Evolutionary conservation across 495 filamentous ascomycete genomes (phyloP).

Genomic region (Podospora bellae-mahoneyi): DNA sequence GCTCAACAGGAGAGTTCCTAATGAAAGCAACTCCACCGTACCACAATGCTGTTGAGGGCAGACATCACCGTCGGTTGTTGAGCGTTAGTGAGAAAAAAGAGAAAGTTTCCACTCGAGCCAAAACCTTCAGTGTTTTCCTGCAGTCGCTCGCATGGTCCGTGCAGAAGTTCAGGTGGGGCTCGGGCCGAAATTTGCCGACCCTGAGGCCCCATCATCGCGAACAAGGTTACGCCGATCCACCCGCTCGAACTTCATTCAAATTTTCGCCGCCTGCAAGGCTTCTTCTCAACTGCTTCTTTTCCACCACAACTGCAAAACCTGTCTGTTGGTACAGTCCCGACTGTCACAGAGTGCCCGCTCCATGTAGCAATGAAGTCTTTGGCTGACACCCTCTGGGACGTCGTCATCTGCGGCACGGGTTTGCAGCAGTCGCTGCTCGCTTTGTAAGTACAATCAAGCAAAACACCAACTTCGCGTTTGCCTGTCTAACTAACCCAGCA

Average conservation of each 20-base stretch:
- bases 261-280: slow-evolving; percentile 29
- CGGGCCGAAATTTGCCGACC: slow-evolving; percentile 26
- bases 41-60: slow-evolving; percentile 38
- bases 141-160: slow-evolving; percentile 13
- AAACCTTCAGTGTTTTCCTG: slow-evolving; percentile 10
- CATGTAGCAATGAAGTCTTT: slow-evolving; percentile 69
- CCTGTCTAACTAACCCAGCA: slow-evolving; percentile 64
- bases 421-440: slow-evolving; percentile 87
- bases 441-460: slow-evolving; percentile 61
- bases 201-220: slow-evolving; percentile 9
- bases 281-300: slow-evolving; percentile 28
- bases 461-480: slow-evolving; percentile 8
- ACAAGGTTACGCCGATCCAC: slow-evolving; percentile 20
- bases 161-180: slow-evolving; percentile 3
- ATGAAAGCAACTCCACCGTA: slow-evolving; percentile 62
- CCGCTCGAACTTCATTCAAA: slow-evolving; percentile 33
- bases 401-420: slow-evolving; percentile 85
- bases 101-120: slow-evolving; percentile 15
- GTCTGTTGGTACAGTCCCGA: slow-evolving; percentile 26
- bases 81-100: slow-evolving; percentile 50
- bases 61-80: slow-evolving; percentile 41
- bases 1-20: slow-evolving; percentile 59
- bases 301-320: slow-evolving; percentile 14
- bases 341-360: slow-evolving; percentile 18
- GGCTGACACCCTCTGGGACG: slow-evolving; percentile 81